These are phyloP conservation scores for Kernera saxatilis DNA, from an alignment of 345 rosid genomes.

Conservation along the genomic window DNA sequence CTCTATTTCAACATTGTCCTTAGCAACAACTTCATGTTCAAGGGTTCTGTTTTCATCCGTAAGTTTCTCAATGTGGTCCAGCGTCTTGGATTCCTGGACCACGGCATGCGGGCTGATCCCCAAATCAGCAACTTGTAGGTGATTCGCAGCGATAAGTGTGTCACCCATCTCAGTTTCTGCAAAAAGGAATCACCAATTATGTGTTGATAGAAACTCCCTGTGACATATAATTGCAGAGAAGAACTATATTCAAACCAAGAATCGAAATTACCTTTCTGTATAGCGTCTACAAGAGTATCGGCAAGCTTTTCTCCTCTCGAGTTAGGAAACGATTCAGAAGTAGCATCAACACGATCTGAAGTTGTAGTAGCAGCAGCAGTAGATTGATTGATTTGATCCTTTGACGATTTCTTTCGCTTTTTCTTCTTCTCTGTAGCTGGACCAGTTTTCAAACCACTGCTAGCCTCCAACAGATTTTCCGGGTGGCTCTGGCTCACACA, in stretches of 20 bases:
- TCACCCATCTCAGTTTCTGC: slow-evolving; percentile 6
- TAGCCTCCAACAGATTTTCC: neutral
- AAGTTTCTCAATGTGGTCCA: neutral
- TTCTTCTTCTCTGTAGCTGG: slow-evolving; percentile 1
- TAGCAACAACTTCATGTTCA: neutral
- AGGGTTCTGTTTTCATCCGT: neutral
- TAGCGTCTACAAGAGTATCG: neutral
- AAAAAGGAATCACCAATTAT: neutral
- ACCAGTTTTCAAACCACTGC: neutral
- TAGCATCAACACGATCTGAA: slow-evolving; percentile 3
- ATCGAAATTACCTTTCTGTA: slow-evolving; percentile 1
- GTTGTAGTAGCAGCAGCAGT: neutral
- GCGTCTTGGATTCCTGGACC: slow-evolving; percentile 2
- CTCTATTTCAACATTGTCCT: neutral
- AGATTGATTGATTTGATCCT: neutral
- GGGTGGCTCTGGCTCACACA: neutral
- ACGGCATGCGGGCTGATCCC: neutral
- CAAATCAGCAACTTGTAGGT: neutral
- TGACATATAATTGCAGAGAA: neutral
- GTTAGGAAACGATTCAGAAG: neutral
- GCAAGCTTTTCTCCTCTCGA: neutral
- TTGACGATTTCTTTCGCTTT: neutral
- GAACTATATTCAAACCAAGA: neutral
- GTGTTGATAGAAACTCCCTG: neutral
- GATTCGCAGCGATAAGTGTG: neutral